phyloP scores from a whole-genome alignment of 2,329 filamentous ascomycete genomes.

The Penicillium sp. region DNA sequence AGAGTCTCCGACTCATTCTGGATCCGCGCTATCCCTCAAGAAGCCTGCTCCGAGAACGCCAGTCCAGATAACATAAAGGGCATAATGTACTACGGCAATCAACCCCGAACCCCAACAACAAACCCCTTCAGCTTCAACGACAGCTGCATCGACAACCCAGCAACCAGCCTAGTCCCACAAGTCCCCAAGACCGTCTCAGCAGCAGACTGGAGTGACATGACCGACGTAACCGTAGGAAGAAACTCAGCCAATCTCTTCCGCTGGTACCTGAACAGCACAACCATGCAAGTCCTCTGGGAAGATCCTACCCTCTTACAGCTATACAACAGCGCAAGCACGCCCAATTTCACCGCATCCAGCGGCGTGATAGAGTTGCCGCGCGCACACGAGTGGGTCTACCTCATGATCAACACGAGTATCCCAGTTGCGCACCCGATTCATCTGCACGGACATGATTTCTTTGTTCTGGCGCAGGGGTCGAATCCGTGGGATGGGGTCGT shows the following conservation, averaged over 20 bases:
- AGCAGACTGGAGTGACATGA: constrained; percentile 18
- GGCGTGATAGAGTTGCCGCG: constrained; percentile 27
- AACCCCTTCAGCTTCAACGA: constrained; percentile 20
- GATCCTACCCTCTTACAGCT: constrained; percentile 32
- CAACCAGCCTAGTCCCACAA: constrained; percentile 27
- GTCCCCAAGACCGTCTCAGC: constrained; percentile 21
- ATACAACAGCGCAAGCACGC: constrained; percentile 12
- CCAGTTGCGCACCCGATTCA: constrained; percentile 61
- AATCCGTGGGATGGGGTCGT: constrained; percentile 30
- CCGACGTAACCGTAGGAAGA: constrained; percentile 16
- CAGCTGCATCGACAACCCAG: constrained; percentile 30
- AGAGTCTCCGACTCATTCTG: constrained; percentile 29
- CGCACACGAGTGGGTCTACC: constrained; percentile 29
- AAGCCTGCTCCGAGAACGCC: constrained; percentile 44
- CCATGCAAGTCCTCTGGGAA: constrained; percentile 34
- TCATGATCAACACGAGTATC: constrained; percentile 27
- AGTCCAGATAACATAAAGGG: constrained; percentile 50
- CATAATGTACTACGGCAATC: constrained; percentile 47
- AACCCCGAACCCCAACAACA: constrained; percentile 19
- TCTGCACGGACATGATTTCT: constrained; percentile 72
- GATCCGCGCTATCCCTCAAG: constrained; percentile 50
- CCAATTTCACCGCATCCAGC: constrained; percentile 16
- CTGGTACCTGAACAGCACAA: constrained; percentile 36
- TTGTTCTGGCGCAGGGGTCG: constrained; percentile 59
- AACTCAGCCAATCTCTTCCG: constrained; percentile 24